Conservation (phyloP, 768 basidiomycete genomes). For the Suillus hirtellus region DNA sequence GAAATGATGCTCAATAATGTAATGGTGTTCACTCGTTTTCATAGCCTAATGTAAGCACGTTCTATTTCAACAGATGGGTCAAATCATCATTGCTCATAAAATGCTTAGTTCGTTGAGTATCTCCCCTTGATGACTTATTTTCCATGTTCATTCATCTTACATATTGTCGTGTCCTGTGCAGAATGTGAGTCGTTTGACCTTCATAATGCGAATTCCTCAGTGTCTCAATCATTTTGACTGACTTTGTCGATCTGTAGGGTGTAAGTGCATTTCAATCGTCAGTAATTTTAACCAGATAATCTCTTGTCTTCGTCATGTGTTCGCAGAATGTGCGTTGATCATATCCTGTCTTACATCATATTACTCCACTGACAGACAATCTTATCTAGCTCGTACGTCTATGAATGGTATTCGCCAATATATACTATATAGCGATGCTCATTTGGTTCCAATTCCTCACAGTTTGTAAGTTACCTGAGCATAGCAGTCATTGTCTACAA, state of each 20-base stretch:
- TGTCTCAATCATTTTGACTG: too few species aligned
- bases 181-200: background rate
- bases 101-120: background rate
- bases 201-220: background rate
- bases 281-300: too few species aligned
- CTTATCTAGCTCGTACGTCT: background rate
- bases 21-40: too few species aligned
- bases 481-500: too few species aligned
- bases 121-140: background rate
- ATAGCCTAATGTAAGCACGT: background rate
- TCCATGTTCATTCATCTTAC: background rate
- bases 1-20: background rate
- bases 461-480: background rate
- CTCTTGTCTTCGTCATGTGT: too few species aligned
- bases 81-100: background rate
- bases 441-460: background rate
- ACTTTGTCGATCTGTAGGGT: background rate
- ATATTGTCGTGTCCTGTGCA: background rate
- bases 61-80: background rate
- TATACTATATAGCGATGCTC: background rate
- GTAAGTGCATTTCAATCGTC: background rate
- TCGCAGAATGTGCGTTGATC: background rate
- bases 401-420: background rate
- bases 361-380: background rate
- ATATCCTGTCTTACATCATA: background rate